A percentile compares a stretch with the other conserved stretches of the same genome.
phyloP scores from a whole-genome alignment of 1,284 basidiomycete species.

The Ustilago bromivora region DNA sequence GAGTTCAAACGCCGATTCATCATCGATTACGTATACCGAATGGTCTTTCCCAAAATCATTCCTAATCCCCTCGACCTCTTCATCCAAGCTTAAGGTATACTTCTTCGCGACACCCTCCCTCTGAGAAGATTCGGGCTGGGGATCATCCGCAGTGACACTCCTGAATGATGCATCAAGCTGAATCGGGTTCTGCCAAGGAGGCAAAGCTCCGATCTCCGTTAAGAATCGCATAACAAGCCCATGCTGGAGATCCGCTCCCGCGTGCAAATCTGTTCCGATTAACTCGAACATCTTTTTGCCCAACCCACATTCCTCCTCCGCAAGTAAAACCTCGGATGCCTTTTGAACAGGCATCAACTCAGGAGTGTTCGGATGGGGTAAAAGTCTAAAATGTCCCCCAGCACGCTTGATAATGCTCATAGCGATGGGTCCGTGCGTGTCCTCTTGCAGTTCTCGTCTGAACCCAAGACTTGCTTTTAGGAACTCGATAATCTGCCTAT shows the following conservation, averaged over 20 bases:
- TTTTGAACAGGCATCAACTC: conserved; percentile 18
- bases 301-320: conserved; percentile 7
- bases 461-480: conserved; percentile 77
- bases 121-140: conserved; percentile 18
- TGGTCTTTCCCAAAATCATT: conserved; percentile 82
- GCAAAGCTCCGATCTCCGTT: conserved; percentile 44
- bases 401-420: conserved; percentile 78
- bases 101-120: conserved; percentile 12
- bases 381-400: conserved; percentile 54
- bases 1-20: conserved; percentile 82
- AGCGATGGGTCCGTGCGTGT: conserved; percentile 76
- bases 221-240: conserved; percentile 52
- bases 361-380: conserved; percentile 25
- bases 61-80: conserved; percentile 34
- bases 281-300: conserved; percentile 25
- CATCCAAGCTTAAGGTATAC: conserved; percentile 25
- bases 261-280: conserved; percentile 30
- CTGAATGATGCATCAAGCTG: conserved; percentile 46
- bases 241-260: conserved; percentile 50
- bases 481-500: conserved; percentile 78
- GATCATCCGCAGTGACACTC: conserved; percentile 21
- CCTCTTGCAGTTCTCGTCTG: conserved; percentile 75
- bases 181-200: conserved; percentile 59
- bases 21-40: conserved; percentile 91
- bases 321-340: conserved; percentile 14